Evolutionary conservation across 192 early-diverging fungal species (phyloP).

Genomic region (Martensiomyces pterosporus): DNA sequence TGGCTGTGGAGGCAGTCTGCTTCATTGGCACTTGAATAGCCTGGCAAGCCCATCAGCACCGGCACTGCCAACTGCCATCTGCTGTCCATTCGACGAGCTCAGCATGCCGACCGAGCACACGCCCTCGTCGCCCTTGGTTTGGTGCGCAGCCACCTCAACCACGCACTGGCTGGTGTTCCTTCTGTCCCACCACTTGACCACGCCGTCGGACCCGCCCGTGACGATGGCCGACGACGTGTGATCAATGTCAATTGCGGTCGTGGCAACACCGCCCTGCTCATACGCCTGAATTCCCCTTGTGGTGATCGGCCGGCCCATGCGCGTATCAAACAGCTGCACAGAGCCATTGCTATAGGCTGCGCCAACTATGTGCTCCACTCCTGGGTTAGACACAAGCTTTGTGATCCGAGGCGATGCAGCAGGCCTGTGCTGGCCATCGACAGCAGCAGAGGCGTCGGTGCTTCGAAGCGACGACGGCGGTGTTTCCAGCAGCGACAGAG

Average conservation of each 20-base stretch:
- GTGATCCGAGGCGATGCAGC: no score
- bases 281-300: slow-evolving; percentile 2
- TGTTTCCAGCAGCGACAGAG: not conserved
- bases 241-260: slow-evolving; percentile 15
- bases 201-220: slow-evolving; percentile 34
- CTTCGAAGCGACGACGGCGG: no score
- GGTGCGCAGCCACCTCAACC: slow-evolving; percentile 16
- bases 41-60: slow-evolving; percentile 23
- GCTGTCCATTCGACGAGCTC: not conserved
- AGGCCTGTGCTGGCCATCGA: no score
- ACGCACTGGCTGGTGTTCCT: slow-evolving; percentile 12
- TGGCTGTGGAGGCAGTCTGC: no score
- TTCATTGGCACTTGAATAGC: slow-evolving; percentile 7
- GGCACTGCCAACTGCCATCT: slow-evolving; percentile 18
- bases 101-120: slow-evolving; percentile 14
- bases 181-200: slow-evolving; percentile 47
- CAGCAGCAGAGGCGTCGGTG: no score
- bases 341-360: slow-evolving; percentile 18
- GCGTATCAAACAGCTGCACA: slow-evolving; percentile 25
- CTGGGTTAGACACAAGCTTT: no score
- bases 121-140: slow-evolving; percentile 41
- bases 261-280: slow-evolving; percentile 1
- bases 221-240: not conserved
- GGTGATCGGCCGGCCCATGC: slow-evolving; percentile 2
- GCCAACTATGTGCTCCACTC: no score